Evolutionary conservation across 1,139 yeast genomes (phyloP), one percentile per base, ranked within the genome.

Genomic region (Lodderomyces jiufengensis): DNA sequence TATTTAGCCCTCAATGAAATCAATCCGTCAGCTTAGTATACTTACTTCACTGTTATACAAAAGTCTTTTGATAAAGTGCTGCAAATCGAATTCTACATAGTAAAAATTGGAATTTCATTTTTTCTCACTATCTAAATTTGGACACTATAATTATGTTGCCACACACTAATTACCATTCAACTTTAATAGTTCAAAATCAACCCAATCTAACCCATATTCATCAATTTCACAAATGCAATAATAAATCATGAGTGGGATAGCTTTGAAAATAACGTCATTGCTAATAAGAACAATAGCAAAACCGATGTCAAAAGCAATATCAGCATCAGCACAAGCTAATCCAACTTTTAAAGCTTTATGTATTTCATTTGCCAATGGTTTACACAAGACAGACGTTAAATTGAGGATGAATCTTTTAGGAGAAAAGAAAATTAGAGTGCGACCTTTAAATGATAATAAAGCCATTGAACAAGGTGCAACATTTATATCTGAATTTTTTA

Each of bases 391-490:
- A 2, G 95, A 87, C 51, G 68, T 80, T 37, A 60, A 61, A 31
- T 60, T 85, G 44, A 72, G 88, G 34, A 72, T 78, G 76, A 68
- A 76, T 28, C 67, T 86, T 30, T 59, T 82, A 40, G 86, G 92
- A 7, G 80, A 76, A 42, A 64, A 66, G 29, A 70, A 69, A 34
- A 67, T 66, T 42, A 76, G 72, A 46, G 73, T 86, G 9, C 69
- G 95, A 32, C 95, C 95, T 0, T 69, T 87, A 50, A 87, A 85
- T 52, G 95, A 87, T 47, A 79, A 81, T 16, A 81, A 79, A 52
- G 96, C 96, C 29, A 76, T 87, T 30, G 95, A 87, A 43, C 78
- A 72, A 39, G 95, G 95, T 1, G 95, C 95, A 31, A 82, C 74
- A 33, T 78, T 86, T 51, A 60, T 87, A 6, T 81, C 92, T 27